These are phyloP conservation scores for Plantago major DNA, from an alignment of 257 asterid genomes.

Conservation along the genomic window DNA sequence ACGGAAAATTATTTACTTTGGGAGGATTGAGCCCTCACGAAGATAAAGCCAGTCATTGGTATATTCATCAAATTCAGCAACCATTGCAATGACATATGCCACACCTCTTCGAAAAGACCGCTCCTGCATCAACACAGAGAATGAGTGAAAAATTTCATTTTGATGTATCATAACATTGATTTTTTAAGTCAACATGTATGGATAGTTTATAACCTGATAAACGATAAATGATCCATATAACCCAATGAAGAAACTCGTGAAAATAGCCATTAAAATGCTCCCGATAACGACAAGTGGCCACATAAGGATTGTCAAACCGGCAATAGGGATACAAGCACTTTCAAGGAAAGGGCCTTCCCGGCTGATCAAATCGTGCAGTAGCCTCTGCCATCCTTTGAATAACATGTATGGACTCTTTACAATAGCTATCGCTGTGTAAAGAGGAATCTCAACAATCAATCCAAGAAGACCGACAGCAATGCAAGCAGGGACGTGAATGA, in stretches of 20 bases:
- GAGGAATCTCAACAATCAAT: conserved; percentile 79
- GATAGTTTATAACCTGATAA: conserved; percentile 59
- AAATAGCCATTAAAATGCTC: conserved; percentile 64
- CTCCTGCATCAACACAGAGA: conserved; percentile 46
- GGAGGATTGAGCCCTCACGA: conserved; percentile 85
- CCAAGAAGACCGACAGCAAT: conserved; percentile 73
- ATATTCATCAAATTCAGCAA: conserved; percentile 92
- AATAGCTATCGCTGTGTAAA: conserved; percentile 68
- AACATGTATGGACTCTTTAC: conserved; percentile 86
- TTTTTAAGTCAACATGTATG: neutral
- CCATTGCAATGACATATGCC: conserved; percentile 85
- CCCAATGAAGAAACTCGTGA: conserved; percentile 81
- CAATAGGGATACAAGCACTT: conserved; percentile 93
- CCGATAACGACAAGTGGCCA: conserved; percentile 90
- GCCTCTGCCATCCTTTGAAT: conserved; percentile 92
- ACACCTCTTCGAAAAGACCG: conserved; percentile 75
- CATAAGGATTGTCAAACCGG: conserved; percentile 82
- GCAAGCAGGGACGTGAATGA: conserved; percentile 83
- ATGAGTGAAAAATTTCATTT: neutral
- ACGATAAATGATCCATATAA: conserved; percentile 75
- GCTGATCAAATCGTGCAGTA: conserved; percentile 77
- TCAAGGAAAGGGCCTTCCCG: conserved; percentile 94
- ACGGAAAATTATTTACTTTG: conserved; percentile 47
- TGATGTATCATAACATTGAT: neutral
- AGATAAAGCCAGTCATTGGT: conserved; percentile 97